These are phyloP conservation scores for Septoria linicola DNA, from an alignment of 2,329 filamentous ascomycete genomes.

Conservation along the genomic window DNA sequence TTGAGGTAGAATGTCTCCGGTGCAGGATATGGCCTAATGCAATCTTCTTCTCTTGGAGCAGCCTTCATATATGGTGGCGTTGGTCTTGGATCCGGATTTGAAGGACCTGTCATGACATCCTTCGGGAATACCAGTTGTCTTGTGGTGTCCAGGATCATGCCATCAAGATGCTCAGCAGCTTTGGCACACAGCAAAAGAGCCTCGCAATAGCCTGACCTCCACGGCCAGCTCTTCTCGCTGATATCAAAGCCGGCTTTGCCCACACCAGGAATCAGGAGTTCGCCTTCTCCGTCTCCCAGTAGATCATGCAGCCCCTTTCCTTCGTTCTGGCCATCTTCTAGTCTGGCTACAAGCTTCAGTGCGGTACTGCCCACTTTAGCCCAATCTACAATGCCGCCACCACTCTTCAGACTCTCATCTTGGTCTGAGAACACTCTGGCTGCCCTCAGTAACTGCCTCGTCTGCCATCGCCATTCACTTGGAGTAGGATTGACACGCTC, in stretches of 20 bases:
- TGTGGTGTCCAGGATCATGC: conserved; percentile 69
- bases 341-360: conserved; percentile 58
- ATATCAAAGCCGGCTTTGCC: conserved; percentile 66
- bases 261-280: conserved; percentile 49
- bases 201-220: conserved; percentile 83
- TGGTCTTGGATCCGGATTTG: conserved; percentile 76
- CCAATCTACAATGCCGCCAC: conserved; percentile 66
- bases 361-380: conserved; percentile 62
- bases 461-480: conserved; percentile 73
- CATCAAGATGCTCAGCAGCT: conserved; percentile 77
- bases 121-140: conserved; percentile 67
- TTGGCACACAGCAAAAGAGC: conserved; percentile 73
- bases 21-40: conserved; percentile 64
- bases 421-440: conserved; percentile 51
- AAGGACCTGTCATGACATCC: conserved; percentile 74
- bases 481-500: conserved; percentile 79
- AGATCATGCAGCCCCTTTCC: conserved; percentile 63
- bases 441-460: conserved; percentile 65
- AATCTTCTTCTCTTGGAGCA: conserved; percentile 73
- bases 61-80: conserved; percentile 63
- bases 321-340: conserved; percentile 69
- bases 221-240: conserved; percentile 72
- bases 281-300: conserved; percentile 48
- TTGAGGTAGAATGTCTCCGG: conserved; percentile 80
- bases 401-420: conserved; percentile 54